Evolutionary conservation across 345 rosid species (phyloP).

Genomic region (Aquilaria sinensis): DNA sequence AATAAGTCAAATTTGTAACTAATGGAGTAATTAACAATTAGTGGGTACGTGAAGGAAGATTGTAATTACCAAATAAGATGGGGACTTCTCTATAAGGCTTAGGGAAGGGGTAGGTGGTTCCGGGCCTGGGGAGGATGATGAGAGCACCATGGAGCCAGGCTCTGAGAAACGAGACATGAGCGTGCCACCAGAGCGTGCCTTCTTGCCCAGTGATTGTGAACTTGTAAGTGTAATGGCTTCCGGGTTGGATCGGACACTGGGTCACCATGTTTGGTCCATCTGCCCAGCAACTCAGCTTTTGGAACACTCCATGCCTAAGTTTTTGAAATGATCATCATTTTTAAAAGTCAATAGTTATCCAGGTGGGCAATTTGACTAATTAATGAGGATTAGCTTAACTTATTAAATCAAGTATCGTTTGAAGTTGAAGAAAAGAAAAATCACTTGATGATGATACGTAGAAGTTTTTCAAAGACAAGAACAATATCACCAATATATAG

Average conservation of each 20-base stretch:
- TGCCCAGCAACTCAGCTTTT: constrained; percentile 30
- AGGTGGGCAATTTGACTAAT: too few species aligned
- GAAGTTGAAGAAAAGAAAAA: too few species aligned
- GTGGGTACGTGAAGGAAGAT: too few species aligned
- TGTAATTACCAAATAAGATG: constrained; percentile 15
- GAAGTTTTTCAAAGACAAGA: too few species aligned
- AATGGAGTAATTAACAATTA: too few species aligned
- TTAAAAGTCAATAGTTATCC: too few species aligned
- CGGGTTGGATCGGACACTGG: constrained; percentile 37
- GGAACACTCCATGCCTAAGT: constrained; percentile 38
- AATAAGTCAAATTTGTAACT: too few species aligned
- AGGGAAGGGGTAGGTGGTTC: constrained; percentile 20
- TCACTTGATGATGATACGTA: too few species aligned
- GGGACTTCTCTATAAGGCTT: constrained; percentile 23
- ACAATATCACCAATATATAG: too few species aligned
- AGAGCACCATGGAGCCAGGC: constrained; percentile 44
- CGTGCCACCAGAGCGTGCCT: constrained; percentile 52
- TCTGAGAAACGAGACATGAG: constrained; percentile 28
- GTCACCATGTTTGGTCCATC: constrained; percentile 31
- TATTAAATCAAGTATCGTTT: too few species aligned
- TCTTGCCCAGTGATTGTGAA: constrained; percentile 31
- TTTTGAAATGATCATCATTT: too few species aligned
- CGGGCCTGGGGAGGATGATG: constrained; percentile 30
- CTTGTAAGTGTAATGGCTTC: constrained; percentile 24
- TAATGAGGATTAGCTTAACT: too few species aligned